Base-by-base conservation (phyloP, 148 eudicot genomes). In the Limonium bicolor region DNA sequence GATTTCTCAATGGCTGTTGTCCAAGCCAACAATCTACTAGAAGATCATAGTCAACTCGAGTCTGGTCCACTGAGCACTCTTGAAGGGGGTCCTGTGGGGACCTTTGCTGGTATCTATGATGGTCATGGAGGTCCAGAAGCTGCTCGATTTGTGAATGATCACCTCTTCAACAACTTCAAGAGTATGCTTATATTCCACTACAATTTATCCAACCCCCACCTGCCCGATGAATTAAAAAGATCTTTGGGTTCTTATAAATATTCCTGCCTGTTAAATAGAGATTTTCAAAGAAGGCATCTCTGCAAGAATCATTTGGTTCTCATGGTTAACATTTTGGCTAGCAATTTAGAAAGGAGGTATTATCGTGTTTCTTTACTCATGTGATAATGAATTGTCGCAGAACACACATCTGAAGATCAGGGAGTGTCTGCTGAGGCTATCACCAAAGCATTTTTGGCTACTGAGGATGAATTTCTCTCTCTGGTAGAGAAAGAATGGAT, bases 51-150 rank as follows among this genome's bases (percentile, higher is more conserved):
- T 65, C 90, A 77, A 40, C 57, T 85, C 2, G 86, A 77, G 53
- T 85, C 95, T 3, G 95, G 95, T 31, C 58, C 77, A 4, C 37
- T 85, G 74, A 67, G 82, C 59, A 59, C 52, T 3, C 38, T 30
- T 21, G 79, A 71, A 15, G 46, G 50, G 0, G 77, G 82, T 22
- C 82, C 82, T 34, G 64, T 67, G 2, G 86, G 95, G 27, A 85
- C 95, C 21, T 85, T 85, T 48, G 73, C 80, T 5, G 95, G 95
- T 20, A 43, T 84, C 26, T 84, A 84, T 41, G 95, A 84, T 53
- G 95, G 95, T 27, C 95, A 84, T 62, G 95, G 76, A 4, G 95
- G 95, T 46, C 75, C 95, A 5, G 85, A 84, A 50, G 76, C 86
- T 22, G 68, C 95, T 20, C 66, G 56, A 34, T 84, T 76, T 29